Conservation (phyloP, 2,329 filamentous ascomycete genomes). For the Rutstroemia sydowiana region DNA sequence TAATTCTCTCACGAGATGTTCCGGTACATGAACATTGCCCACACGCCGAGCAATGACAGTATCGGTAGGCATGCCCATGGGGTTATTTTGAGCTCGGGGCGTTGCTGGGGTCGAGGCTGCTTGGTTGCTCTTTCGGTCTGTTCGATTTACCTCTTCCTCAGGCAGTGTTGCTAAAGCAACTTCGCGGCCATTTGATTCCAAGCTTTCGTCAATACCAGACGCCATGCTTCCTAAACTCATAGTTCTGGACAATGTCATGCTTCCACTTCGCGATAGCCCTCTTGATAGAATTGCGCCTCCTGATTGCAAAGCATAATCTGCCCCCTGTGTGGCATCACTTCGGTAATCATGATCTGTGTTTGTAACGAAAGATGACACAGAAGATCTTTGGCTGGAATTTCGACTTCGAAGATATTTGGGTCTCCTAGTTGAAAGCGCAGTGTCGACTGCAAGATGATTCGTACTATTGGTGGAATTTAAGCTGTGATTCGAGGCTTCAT, state of each 20-base stretch:
- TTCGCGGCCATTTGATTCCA: slow-evolving; percentile 32
- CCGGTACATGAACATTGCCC: slow-evolving; percentile 82
- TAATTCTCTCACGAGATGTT: slow-evolving; percentile 81
- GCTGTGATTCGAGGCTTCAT: slow-evolving; percentile 31
- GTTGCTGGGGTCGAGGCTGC: slow-evolving; percentile 52
- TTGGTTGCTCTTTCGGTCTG: slow-evolving; percentile 42
- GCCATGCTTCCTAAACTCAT: slow-evolving; percentile 87
- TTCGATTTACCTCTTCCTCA: slow-evolving; percentile 44
- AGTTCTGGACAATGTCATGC: slow-evolving; percentile 60
- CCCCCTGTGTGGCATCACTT: slow-evolving; percentile 67
- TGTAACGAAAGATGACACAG: slow-evolving; percentile 50
- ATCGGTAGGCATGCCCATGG: slow-evolving; percentile 65
- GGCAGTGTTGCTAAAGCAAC: slow-evolving; percentile 48
- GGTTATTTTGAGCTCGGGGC: slow-evolving; percentile 52
- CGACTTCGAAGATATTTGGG: slow-evolving; percentile 51
- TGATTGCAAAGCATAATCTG: slow-evolving; percentile 76
- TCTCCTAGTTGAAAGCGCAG: slow-evolving; percentile 37
- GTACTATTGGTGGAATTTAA: no score
- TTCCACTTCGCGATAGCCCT: slow-evolving; percentile 40
- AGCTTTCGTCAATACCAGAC: slow-evolving; percentile 57
- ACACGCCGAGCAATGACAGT: slow-evolving; percentile 84
- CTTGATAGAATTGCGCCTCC: slow-evolving; percentile 62
- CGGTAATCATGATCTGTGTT: slow-evolving; percentile 44
- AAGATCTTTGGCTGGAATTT: slow-evolving; percentile 50
- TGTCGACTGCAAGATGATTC: slow-evolving; percentile 31